These are phyloP conservation scores for Sugiyamaella floridensis DNA, from an alignment of 805 yeast species.

Conservation along the genomic window DNA sequence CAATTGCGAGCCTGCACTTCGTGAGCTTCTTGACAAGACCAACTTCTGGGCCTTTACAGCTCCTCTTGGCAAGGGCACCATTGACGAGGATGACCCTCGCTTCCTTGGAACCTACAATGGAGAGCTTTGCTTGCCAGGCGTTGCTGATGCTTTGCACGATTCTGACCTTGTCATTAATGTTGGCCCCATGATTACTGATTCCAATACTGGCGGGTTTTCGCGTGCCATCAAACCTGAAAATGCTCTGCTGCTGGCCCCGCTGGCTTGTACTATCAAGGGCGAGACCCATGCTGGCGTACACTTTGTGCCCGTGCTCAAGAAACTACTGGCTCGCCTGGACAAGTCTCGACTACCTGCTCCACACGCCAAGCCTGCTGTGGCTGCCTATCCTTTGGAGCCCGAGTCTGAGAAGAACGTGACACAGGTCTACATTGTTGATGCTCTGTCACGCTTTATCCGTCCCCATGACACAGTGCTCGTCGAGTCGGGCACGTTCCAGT, in stretches of 20 bases:
- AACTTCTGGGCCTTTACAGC: constrained; percentile 53
- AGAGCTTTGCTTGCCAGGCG: constrained; percentile 41
- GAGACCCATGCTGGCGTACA: constrained; percentile 36
- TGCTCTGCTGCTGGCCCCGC: constrained; percentile 46
- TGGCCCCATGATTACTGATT: constrained; percentile 63
- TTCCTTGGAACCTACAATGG: constrained; percentile 76
- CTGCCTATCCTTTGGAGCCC: constrained; percentile 22
- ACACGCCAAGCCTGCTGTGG: constrained; percentile 25
- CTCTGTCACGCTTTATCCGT: constrained; percentile 39
- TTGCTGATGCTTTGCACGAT: constrained; percentile 41
- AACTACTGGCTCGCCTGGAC: constrained; percentile 36
- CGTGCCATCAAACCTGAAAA: constrained; percentile 39
- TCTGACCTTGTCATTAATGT: constrained; percentile 65
- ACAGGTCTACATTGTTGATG: constrained; percentile 40
- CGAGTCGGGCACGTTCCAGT: constrained; percentile 81
- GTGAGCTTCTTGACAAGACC: constrained; percentile 43
- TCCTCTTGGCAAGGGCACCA: constrained; percentile 60
- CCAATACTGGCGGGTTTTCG: constrained; percentile 61
- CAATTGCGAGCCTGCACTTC: constrained; percentile 39
- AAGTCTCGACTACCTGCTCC: constrained; percentile 18
- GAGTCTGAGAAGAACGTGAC: constrained; percentile 22
- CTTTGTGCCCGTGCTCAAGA: constrained; percentile 45
- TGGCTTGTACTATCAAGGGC: constrained; percentile 44
- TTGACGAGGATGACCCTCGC: constrained; percentile 60
- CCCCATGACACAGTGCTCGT: constrained; percentile 66